These are phyloP conservation scores for Candida multigemmis DNA, from an alignment of 805 yeast species.

Conservation along the genomic window DNA sequence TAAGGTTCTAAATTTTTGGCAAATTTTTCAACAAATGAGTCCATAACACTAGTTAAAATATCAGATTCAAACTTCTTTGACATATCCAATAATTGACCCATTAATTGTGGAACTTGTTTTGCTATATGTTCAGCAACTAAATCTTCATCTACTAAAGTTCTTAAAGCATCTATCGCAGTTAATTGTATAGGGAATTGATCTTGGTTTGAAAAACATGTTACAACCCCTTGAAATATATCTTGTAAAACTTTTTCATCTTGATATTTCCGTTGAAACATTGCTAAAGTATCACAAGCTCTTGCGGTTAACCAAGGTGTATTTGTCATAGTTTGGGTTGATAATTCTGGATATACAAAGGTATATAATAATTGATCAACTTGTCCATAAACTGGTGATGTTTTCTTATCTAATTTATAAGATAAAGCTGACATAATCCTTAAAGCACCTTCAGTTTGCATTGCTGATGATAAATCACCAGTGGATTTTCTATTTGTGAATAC, in stretches of 20 bases:
- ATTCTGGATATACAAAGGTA: slow-evolving; percentile 32
- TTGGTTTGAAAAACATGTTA: slow-evolving; percentile 27
- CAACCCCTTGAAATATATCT: slow-evolving; percentile 33
- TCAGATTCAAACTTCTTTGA: slow-evolving; percentile 35
- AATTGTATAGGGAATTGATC: slow-evolving; percentile 41
- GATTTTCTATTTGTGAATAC: slow-evolving; percentile 24
- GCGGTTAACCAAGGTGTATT: slow-evolving; percentile 34
- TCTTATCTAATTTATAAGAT: slow-evolving; percentile 26
- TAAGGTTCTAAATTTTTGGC: slow-evolving; percentile 34
- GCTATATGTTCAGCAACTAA: slow-evolving; percentile 32
- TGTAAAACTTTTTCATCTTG: slow-evolving; percentile 24
- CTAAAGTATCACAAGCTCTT: slow-evolving; percentile 37
- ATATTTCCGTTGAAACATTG: slow-evolving; percentile 28
- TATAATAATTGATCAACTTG: slow-evolving; percentile 30
- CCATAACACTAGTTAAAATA: slow-evolving; percentile 36
- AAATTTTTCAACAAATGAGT: slow-evolving; percentile 34
- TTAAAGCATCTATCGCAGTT: slow-evolving; percentile 44
- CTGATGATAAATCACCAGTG: slow-evolving; percentile 15
- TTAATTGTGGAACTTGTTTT: slow-evolving; percentile 35
- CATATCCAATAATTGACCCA: slow-evolving; percentile 35
- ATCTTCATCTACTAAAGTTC: slow-evolving; percentile 39
- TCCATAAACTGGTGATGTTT: slow-evolving; percentile 26
- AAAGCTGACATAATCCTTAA: slow-evolving; percentile 32
- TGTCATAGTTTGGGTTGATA: slow-evolving; percentile 16
- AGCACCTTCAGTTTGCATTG: slow-evolving; percentile 34